phyloP scores from a whole-genome alignment of 805 yeast genomes.

The Wickerhamiella sorbophila region DNA sequence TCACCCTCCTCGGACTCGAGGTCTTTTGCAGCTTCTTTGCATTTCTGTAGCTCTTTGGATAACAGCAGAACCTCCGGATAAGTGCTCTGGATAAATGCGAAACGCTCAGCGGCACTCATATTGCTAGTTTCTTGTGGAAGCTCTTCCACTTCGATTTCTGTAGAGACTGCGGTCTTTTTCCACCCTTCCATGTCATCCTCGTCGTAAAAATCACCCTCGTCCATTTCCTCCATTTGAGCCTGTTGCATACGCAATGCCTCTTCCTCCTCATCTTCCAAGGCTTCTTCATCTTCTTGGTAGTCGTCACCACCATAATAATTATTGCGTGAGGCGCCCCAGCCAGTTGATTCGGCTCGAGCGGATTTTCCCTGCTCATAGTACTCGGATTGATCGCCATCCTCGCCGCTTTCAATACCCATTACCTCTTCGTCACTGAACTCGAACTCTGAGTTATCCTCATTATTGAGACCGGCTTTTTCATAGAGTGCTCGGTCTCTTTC shows the following conservation, averaged over 20 bases:
- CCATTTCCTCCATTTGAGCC: slow-evolving; percentile 58
- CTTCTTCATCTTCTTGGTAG: slow-evolving; percentile 57
- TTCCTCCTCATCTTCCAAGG: slow-evolving; percentile 61
- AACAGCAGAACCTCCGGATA: slow-evolving; percentile 81
- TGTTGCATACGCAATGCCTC: slow-evolving; percentile 84
- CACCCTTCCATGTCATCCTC: slow-evolving; percentile 73
- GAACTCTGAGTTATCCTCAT: slow-evolving; percentile 14
- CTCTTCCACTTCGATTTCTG: slow-evolving; percentile 25
- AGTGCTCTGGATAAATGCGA: slow-evolving; percentile 39
- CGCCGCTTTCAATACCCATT: slow-evolving; percentile 28
- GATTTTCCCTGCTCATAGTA: slow-evolving; percentile 39
- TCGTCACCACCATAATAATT: slow-evolving; percentile 29
- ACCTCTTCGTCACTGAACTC: slow-evolving; percentile 47
- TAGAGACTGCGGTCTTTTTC: slow-evolving; percentile 43
- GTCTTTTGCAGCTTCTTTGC: slow-evolving; percentile 22
- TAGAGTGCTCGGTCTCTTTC: slow-evolving; percentile 8
- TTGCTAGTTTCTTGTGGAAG: slow-evolving; percentile 32
- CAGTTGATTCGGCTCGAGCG: slow-evolving; percentile 32
- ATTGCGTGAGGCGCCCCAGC: slow-evolving; percentile 34
- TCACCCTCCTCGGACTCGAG: slow-evolving; percentile 9
- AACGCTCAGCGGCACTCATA: slow-evolving; percentile 40
- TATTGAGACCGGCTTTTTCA: slow-evolving; percentile 12
- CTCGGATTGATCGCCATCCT: slow-evolving; percentile 29
- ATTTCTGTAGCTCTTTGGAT: slow-evolving; percentile 41
- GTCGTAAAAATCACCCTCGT: slow-evolving; percentile 57